These are phyloP conservation scores for Syncephalastrum contaminatum DNA, from an alignment of 371 early-diverging fungal genomes.

Conservation along the genomic window DNA sequence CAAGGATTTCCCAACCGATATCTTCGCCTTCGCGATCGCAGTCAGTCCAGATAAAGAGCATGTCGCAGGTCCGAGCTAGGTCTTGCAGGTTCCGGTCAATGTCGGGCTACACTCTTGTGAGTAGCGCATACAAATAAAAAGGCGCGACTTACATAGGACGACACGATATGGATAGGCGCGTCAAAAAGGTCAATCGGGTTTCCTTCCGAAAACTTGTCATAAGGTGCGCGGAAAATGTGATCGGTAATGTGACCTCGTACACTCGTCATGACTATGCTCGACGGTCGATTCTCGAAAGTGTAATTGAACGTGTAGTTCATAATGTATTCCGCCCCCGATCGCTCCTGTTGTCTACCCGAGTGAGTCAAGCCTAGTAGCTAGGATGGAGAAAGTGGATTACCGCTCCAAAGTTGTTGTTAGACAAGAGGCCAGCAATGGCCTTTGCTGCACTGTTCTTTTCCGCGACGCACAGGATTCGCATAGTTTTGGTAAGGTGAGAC, in stretches of 20 bases:
- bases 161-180: slow-evolving; percentile 9
- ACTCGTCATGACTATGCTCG: slow-evolving; percentile 82
- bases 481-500: slow-evolving; percentile 10
- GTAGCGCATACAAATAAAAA: neutral
- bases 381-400: slow-evolving; percentile 32
- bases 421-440: slow-evolving; percentile 84
- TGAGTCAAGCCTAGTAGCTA: neutral
- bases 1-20: slow-evolving; percentile 89
- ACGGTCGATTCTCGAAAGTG: slow-evolving; percentile 52
- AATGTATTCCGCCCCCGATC: slow-evolving; percentile 56
- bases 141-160: no score
- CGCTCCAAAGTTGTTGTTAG: slow-evolving; percentile 34
- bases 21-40: slow-evolving; percentile 98
- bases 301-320: slow-evolving; percentile 81
- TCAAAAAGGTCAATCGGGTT: slow-evolving; percentile 67
- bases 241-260: slow-evolving; percentile 80
- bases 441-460: slow-evolving; percentile 98
- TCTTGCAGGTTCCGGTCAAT: no score
- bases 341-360: slow-evolving; percentile 2
- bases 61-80: slow-evolving; percentile 52
- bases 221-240: slow-evolving; percentile 61
- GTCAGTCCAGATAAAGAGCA: slow-evolving; percentile 99
- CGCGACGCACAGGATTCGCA: slow-evolving; percentile 92
- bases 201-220: slow-evolving; percentile 60
- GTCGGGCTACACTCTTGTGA: no score